Base-by-base conservation (phyloP, 176 grass and related monocot species). In the Raddia guianensis region DNA sequence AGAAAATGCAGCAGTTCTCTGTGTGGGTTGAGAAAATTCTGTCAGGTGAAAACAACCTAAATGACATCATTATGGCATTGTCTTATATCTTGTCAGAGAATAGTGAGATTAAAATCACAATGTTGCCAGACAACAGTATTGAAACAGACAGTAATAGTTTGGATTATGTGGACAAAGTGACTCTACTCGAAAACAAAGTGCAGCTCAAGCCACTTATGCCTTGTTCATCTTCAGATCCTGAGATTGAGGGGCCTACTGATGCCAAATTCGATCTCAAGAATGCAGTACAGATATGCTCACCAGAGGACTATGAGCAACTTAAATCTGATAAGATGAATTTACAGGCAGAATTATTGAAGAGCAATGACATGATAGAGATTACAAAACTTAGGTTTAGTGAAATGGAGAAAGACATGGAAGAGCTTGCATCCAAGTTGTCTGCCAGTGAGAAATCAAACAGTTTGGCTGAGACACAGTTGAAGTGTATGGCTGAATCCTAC, bases 91-190 rank as follows among this genome's bases (percentile, higher is more conserved):
- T 99, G 63, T 88, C 79, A 81, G 89, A 91, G 84, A 91, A 80
- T 68, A 81, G 89, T 82, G 83, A 91, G 70, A 84, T 99, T 63
- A 91, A 93, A 47, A 88, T 89, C 49, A 88, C 71, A 48, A 73
- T 89, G 70, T 77, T 77, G 46, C 64, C 49, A 68, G 80, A 89
- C 18, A 89, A 73, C 49, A 77, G 19, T 57, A 91, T 76, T 73
- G 93, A 99, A 90, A 67, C 82, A 65, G 93, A 99, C 86, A 96
- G 49, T 80, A 99, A 89, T 63, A 86, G 74, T 53, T 91, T 91
- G 66, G 93, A 99, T 90, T 99, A 91, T 80, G 85, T 99, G 69
- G 97, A 99, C 82, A 99, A 99, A 88, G 97, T 93, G 80, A 93
- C 97, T 85, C 89, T 99, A 77, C 87, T 91, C 54, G 97, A 99